Evolutionary conservation across 2,329 filamentous ascomycete genomes (phyloP).

Genomic region (Penicillium hesseltinei): DNA sequence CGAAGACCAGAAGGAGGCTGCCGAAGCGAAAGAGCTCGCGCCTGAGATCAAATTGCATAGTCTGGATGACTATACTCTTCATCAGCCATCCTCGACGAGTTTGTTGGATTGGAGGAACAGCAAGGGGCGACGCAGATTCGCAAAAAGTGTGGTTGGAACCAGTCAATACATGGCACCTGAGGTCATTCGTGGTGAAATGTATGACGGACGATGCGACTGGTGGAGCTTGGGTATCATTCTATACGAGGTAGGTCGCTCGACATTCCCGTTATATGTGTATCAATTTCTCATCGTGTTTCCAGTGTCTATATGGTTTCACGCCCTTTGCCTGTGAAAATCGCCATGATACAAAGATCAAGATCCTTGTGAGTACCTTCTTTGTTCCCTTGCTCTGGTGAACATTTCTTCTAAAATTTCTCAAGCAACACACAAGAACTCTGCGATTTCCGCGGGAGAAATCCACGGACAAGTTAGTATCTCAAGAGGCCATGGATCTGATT

Average conservation of each 20-base stretch:
- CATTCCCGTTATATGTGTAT: background rate
- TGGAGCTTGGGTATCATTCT: constrained; percentile 95
- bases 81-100: constrained; percentile 42
- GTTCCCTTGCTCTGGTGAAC: constrained; percentile 15
- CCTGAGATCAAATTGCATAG: constrained; percentile 13
- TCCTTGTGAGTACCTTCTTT: constrained; percentile 58
- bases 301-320: constrained; percentile 86
- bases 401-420: background rate
- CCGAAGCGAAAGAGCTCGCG: constrained; percentile 27
- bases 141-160: constrained; percentile 85
- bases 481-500: constrained; percentile 75
- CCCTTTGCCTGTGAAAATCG: constrained; percentile 83
- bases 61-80: constrained; percentile 37
- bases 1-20: constrained; percentile 62
- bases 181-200: constrained; percentile 75
- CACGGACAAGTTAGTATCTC: constrained; percentile 59
- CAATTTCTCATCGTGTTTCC: constrained; percentile 2
- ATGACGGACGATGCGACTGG: constrained; percentile 94
- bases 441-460: constrained; percentile 62
- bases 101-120: constrained; percentile 70
- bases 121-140: constrained; percentile 67
- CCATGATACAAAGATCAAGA: constrained; percentile 80
- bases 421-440: constrained; percentile 70
- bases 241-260: constrained; percentile 61
- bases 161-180: constrained; percentile 99